Evolutionary conservation across 495 filamentous ascomycete genomes (phyloP), one percentile per base, ranked within the genome.

Genomic region (Lophiostoma macrostomum): DNA sequence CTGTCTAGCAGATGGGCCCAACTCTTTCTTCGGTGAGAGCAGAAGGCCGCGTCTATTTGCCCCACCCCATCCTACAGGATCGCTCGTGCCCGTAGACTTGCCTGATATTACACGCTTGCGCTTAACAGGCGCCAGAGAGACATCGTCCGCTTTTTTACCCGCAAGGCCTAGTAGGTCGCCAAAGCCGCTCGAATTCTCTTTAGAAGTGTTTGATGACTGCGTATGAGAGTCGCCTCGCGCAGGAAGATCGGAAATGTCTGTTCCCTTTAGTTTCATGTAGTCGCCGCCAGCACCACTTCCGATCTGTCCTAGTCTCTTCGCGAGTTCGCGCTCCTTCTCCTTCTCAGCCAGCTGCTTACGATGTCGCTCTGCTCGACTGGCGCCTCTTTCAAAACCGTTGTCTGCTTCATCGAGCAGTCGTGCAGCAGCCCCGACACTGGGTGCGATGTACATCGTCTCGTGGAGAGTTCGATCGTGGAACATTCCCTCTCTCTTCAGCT

Each of bases 291-390:
- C 76, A 11, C 84, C 84, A 42, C 76, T 80, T 0, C 85, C 85
- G 1, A 76, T 74, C 4, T 75, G 74, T 16, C 75, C 76, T 6
- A 98, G 76, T 53, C 78, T 83, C 60, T 80, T 79, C 20, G 84
- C 84, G 40, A 97, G 82, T 38, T 95, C 87, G 6, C 82, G 76
- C 67, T 98, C 93, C 53, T 82, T 85, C 63, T 96, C 83, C 45
- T 84, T 77, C 18, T 81, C 81, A 10, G 76, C 83, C 1, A 91
- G 75, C 4, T 83, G 79, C 35, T 84, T 79, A 36, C 84, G 82
- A 50, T 87, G 68, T 6, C 77, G 76, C 30, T 90, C 88, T 58
- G 85, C 81, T 65, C 77, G 79, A 76, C 74, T 72, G 65, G 65
- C 22, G 45, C 80, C 60, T 54, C 76, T 48, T 65, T 77, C 65